Evolutionary conservation across 2,329 filamentous ascomycete genomes (phyloP), one percentile per base, ranked within the genome.

Genomic region (Fusarium goolgardi): DNA sequence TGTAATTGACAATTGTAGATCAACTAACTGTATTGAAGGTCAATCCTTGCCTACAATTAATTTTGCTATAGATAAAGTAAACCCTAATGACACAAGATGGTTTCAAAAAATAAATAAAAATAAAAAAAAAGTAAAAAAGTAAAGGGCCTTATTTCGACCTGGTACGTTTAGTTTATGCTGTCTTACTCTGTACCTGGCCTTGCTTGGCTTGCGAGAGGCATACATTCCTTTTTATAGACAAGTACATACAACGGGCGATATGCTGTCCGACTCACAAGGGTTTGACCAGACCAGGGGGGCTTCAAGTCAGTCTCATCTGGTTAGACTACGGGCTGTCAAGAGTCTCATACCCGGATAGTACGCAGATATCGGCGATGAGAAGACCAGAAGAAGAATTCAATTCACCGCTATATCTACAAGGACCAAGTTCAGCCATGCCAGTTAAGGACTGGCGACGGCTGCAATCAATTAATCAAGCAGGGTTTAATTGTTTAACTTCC

Each of bases 211-310:
- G 45, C 29, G 52, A 51, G 45, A 34, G 44, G 32, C 37, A 58
- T 53, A 32, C 52, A 47, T 63, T 63, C 52, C 52, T 63, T 58
- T 63, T 58, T 58, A 62, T 63, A 63, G 59, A n/a, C 47, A 44
- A 53, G 29, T 49, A 32, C 27, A 35, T 34, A 32, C 27, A 40
- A 51, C 44, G 39, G 51, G 59, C 39, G 44, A 35, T 39, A 50
- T 41, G 23, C 27, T 47, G 59, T 63, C 59, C 52, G 34, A 58
- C 60, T 58, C 27, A 50, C 15, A 45, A 44, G 41, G 23, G 50
- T 39, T 39, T 39, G 35, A 13, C n/a, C n/a, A n/a, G n/a, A 39
- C 35, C 35, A 21, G 35, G 35, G 34, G 34, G 35, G 6, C 11
- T 39, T 39, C 35, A 20, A 39, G 34, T 35, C 34, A 21, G 35